phyloP scores from a whole-genome alignment of 2,329 filamentous ascomycete genomes.

The Diaporthe australafricana region DNA sequence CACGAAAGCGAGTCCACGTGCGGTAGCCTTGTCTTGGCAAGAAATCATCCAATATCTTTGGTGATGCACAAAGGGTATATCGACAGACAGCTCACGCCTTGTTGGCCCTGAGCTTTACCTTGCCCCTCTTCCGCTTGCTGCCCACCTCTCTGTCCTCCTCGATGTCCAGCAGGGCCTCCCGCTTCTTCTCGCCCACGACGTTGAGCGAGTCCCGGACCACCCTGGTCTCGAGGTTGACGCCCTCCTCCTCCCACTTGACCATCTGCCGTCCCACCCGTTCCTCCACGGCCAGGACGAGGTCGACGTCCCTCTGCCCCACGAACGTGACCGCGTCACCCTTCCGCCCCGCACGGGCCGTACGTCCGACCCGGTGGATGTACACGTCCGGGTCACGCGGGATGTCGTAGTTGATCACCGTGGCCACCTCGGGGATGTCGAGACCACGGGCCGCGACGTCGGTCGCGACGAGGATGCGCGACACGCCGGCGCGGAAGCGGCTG shows the following conservation, averaged over 20 bases:
- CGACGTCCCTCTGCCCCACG: slow-evolving; percentile 92
- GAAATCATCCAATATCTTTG: background rate
- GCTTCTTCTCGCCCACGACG: slow-evolving; percentile 93
- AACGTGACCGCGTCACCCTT: slow-evolving; percentile 86
- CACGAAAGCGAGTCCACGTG: background rate
- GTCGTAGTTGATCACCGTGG: slow-evolving; percentile 93
- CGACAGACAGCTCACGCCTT: slow-evolving; percentile 22
- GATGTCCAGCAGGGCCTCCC: slow-evolving; percentile 89
- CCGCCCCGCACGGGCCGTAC: slow-evolving; percentile 92
- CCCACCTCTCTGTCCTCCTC: slow-evolving; percentile 92
- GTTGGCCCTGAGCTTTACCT: slow-evolving; percentile 63
- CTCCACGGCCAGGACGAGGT: slow-evolving; percentile 92
- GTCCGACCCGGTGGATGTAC: slow-evolving; percentile 96
- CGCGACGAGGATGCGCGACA: slow-evolving; percentile 89
- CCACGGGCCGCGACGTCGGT: slow-evolving; percentile 95
- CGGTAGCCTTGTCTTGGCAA: background rate
- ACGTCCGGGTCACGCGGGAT: slow-evolving; percentile 96
- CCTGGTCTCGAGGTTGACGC: slow-evolving; percentile 92
- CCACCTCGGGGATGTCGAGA: slow-evolving; percentile 94
- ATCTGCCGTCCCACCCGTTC: slow-evolving; percentile 82
- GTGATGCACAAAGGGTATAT: background rate
- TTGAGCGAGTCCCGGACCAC: slow-evolving; percentile 89
- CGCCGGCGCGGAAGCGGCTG: slow-evolving; percentile 88
- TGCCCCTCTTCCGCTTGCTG: slow-evolving; percentile 79
- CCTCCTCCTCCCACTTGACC: slow-evolving; percentile 87